Conservation (phyloP, 257 asterid genomes). For the Ilex asprella region DNA sequence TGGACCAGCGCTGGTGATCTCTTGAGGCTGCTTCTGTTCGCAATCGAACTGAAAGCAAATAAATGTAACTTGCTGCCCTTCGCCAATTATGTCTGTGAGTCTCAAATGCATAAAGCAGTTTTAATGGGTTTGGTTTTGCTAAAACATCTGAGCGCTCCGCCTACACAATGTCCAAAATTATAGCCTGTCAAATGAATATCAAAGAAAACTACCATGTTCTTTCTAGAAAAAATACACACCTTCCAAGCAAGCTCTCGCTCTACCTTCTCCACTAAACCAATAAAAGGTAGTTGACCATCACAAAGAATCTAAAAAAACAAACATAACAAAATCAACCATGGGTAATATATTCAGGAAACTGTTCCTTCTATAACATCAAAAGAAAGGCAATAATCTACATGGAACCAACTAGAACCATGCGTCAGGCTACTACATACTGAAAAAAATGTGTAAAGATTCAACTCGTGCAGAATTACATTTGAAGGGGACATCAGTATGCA, state of each 20-base stretch:
- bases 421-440: not conserved
- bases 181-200: constrained; percentile 12
- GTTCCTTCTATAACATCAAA: not conserved
- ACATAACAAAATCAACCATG: constrained; percentile 7
- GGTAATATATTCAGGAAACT: constrained; percentile 4
- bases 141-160: constrained; percentile 89
- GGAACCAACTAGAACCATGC: not conserved
- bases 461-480: too few relatives aligned
- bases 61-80: constrained; percentile 78
- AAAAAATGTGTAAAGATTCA: not conserved
- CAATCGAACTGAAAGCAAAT: constrained; percentile 57
- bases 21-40: constrained; percentile 54
- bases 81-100: constrained; percentile 93
- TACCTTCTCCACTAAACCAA: constrained; percentile 83
- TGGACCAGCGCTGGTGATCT: constrained; percentile 58
- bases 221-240: constrained; percentile 37
- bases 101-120: constrained; percentile 85
- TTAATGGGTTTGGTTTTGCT: constrained; percentile 79
- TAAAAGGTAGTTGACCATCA: constrained; percentile 86
- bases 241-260: constrained; percentile 95
- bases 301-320: constrained; percentile 67
- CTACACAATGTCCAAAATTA: constrained; percentile 31
- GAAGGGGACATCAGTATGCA: too few relatives aligned
- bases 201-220: constrained; percentile 9
- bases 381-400: not conserved